Evolutionary conservation across 2,329 filamentous ascomycete species (phyloP), one percentile per base, ranked within the genome.

Genomic region (Didymella lethalis): DNA sequence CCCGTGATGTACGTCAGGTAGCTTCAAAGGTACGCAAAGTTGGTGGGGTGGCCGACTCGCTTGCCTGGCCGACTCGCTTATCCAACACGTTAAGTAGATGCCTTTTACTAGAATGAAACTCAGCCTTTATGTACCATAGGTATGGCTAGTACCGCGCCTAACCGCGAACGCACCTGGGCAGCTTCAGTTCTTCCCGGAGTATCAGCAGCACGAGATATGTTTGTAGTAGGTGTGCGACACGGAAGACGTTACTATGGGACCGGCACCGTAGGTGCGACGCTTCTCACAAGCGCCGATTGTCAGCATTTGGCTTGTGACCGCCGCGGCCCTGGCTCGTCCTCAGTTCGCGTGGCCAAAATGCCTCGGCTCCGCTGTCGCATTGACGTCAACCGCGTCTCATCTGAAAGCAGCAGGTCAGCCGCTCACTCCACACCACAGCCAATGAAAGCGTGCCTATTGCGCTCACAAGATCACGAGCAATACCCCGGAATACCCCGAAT

Each of bases 71-170:
- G n/a, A n/a, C n/a, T n/a, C n/a, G n/a, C n/a, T n/a, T n/a, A n/a
- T n/a, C n/a, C n/a, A n/a, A n/a, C n/a, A n/a, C n/a, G n/a, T n/a
- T 23, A 23, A 23, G 23, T 2, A 23, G 23, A 23, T 2, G 23
- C 23, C 23, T 23, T 23, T 23, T 23, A 2, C 3, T 2, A 23
- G 23, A 23, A 23, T 23, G 2, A 23, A 23, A 23, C 23, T 23
- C 23, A 44, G 86, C 81, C 46, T 84, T 72, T 0, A 82, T 70
- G 70, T 91, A 88, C 88, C 88, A 92, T 64, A 91, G 88, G 68
- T 90, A 31, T 5, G 23, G 14, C 26, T 25, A 25, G 4, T 16
- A 36, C 50, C 50, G 41, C 48, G 38, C 26, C 20, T 10, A 5
- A 41, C 10, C 7, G 25, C 52, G 26, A 18, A 41, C 14, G n/a